Base-by-base conservation (phyloP, 345 rosid species). In the Ricinus communis region DNA sequence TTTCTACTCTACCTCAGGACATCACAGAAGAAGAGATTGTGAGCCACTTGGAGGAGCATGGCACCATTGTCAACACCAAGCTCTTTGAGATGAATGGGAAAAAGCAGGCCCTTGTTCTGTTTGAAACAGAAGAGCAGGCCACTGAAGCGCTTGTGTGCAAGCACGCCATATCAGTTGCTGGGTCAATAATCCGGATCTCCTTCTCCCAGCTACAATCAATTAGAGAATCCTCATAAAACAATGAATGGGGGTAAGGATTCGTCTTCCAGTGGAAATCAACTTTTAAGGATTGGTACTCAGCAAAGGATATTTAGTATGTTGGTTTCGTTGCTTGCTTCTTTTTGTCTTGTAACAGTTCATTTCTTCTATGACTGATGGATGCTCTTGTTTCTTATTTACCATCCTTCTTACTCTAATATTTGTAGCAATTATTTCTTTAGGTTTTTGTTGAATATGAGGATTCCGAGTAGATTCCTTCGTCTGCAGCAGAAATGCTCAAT, bases 61-160 rank as follows among this genome's bases (percentile, higher is more conserved):
- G 97, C 21, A 52, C 76, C 8, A 82, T 94, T 19, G 80, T 81
- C 31, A 86, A 86, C 76, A 83, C 93, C 53, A 91, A 88, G 82
- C 85, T 94, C 24, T 94, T 91, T 69, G 98, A 94, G 85, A 87
- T 91, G 96, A 91, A 91, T 5, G 96, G 96, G 33, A 94, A 94
- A 81, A 91, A 91, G 86, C 98, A 94, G 75, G 88, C 98, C 25
- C 85, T 91, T 15, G 87, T 91, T 56, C 79, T 83, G 76, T 94
- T 91, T 65, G 96, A 91, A 70, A 85, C 83, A 0, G 98, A 90
- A 83, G 98, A 92, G 80, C 86, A 92, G 83, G 98, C 98, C 47
- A 87, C 96, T 0, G 99, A 90, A 83, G 96, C 98, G 57, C 84
- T 95, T 2, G 97, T 92, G 74, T 88, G 90, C 82, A 92, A 92